These are phyloP conservation scores for Pinus tabuliformis DNA, from an alignment of 75 land plant species.

Conservation along the genomic window DNA sequence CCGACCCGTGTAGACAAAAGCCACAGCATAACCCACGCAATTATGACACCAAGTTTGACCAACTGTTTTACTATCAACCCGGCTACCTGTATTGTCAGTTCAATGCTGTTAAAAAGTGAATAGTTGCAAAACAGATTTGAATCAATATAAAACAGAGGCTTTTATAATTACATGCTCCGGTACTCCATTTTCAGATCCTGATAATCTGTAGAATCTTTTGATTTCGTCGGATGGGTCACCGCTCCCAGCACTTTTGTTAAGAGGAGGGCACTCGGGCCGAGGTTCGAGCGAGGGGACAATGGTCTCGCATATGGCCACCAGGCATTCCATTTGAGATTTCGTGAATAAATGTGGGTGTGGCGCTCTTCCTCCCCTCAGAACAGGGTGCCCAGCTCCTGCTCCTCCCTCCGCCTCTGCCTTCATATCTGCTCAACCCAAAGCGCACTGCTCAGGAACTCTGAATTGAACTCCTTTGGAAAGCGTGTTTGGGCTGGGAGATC, in stretches of 20 bases:
- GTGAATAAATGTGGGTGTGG: neutral
- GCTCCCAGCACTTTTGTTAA: too few species aligned
- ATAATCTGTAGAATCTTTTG: conserved; percentile 22
- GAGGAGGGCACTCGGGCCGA: neutral
- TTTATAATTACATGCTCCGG: conserved; percentile 24
- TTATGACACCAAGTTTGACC: conserved; percentile 17
- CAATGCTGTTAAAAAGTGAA: too few species aligned
- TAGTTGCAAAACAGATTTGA: too few species aligned
- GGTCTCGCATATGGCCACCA: conserved; percentile 50
- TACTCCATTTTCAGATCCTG: conserved; percentile 35
- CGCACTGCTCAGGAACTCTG: too few species aligned
- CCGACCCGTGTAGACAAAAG: conserved; percentile 54
- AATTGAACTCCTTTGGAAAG: too few species aligned
- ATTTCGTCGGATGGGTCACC: neutral
- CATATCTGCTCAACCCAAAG: too few species aligned
- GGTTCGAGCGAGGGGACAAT: conserved; percentile 36
- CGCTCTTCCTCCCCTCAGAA: too few species aligned
- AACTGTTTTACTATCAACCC: conserved; percentile 21
- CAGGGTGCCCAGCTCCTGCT: too few species aligned
- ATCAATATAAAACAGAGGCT: too few species aligned
- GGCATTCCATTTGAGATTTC: conserved; percentile 28
- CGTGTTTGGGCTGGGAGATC: too few species aligned
- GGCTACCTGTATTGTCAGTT: conserved; percentile 22
- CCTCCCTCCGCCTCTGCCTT: too few species aligned
- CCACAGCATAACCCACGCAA: conserved; percentile 24